Evolutionary conservation across 164 flowering plant species (phyloP).

Genomic region (Echeveria elegans): DNA sequence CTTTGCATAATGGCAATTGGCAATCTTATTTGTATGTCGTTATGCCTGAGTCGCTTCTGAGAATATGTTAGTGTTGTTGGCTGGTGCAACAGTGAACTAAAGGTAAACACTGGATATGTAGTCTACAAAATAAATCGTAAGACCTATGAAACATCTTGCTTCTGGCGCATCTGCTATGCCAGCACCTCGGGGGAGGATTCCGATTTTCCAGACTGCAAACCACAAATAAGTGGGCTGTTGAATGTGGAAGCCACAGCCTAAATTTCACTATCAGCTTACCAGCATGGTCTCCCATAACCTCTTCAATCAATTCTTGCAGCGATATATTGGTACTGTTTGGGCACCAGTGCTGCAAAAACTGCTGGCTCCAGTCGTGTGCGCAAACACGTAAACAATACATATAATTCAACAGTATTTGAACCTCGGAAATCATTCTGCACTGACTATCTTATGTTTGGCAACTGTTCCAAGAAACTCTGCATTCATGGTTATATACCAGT

Average conservation of each 20-base stretch:
- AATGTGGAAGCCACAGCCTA: background rate
- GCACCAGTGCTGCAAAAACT: constrained; percentile 93
- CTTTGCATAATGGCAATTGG: too few species aligned
- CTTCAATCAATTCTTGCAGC: constrained; percentile 68
- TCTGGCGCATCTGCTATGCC: background rate
- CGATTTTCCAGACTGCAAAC: constrained; percentile 29
- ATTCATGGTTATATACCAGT: constrained; percentile 28
- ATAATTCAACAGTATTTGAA: background rate
- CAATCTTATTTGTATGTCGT: too few species aligned
- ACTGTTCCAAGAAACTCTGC: background rate
- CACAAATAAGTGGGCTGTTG: background rate
- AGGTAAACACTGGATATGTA: too few species aligned
- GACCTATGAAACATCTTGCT: too few species aligned
- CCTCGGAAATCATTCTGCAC: too few species aligned
- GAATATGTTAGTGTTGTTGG: too few species aligned
- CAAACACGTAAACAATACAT: constrained; percentile 2
- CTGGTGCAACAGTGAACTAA: too few species aligned
- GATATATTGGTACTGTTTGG: constrained; percentile 81
- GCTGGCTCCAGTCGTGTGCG: constrained; percentile 61
- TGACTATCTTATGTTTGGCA: background rate
- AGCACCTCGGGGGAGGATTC: constrained; percentile 3
- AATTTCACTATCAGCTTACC: constrained; percentile 28
- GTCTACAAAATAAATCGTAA: too few species aligned
- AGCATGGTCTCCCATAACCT: constrained; percentile 88
- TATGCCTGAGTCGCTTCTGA: too few species aligned